Evolutionary conservation across 192 early-diverging fungal genomes (phyloP).

Genomic region (Coemansia sp.): DNA sequence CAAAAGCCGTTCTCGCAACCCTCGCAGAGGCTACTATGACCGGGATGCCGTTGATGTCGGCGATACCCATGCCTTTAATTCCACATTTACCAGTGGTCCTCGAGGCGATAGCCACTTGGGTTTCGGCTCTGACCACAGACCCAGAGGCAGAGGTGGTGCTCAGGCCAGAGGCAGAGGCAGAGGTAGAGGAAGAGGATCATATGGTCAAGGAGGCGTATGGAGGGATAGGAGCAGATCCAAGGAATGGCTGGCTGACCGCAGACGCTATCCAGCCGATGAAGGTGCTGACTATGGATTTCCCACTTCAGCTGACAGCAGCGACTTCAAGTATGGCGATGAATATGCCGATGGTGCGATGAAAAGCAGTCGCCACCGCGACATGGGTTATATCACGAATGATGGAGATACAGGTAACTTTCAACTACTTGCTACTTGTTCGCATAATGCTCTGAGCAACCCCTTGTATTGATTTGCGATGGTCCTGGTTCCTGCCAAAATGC

Average conservation of each 20-base stretch:
- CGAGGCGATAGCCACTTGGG: not conserved
- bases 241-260: not conserved
- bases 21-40: slow-evolving; percentile 9
- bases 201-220: slow-evolving; percentile 9
- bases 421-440: not conserved
- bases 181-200: slow-evolving; percentile 9
- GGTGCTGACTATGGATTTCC: slow-evolving; percentile 4
- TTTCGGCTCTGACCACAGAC: slow-evolving; percentile 7
- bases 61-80: not conserved
- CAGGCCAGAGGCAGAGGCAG: slow-evolving; percentile 2
- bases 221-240: slow-evolving; percentile 4
- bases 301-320: not conserved
- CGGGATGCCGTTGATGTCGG: slow-evolving; percentile 5
- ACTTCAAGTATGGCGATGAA: not conserved
- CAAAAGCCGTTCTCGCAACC: not conserved
- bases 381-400: not conserved
- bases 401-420: not conserved
- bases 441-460: not conserved
- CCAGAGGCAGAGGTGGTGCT: slow-evolving; percentile 11
- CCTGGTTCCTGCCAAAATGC: not conserved
- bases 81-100: not conserved
- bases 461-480: not conserved
- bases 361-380: not conserved
- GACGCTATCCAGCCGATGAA: slow-evolving; percentile 1
- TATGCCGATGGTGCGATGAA: not conserved